Conservation (phyloP, 768 basidiomycete species). For the Lactarius vividus region DNA sequence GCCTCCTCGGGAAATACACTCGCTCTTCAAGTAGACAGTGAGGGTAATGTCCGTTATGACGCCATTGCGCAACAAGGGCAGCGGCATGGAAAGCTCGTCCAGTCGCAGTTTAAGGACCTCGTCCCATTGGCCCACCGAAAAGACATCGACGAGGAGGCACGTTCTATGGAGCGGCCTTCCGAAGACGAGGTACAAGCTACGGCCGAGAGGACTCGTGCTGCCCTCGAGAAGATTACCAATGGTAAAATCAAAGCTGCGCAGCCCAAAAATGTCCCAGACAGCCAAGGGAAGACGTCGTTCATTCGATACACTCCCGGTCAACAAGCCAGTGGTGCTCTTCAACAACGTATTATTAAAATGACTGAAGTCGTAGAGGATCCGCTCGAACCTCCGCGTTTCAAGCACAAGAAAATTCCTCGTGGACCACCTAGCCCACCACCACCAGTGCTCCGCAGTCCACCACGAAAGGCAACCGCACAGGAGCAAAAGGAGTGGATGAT, state of each 20-base stretch:
- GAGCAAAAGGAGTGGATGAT: slow-evolving; percentile 99
- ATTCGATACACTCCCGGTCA: slow-evolving; percentile 97
- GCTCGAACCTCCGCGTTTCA: slow-evolving; percentile 93
- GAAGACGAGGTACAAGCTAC: slow-evolving; percentile 92
- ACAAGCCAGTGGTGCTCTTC: slow-evolving; percentile 68
- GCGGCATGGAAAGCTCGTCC: slow-evolving; percentile 78
- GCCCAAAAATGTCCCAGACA: slow-evolving; percentile 89
- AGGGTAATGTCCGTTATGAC: slow-evolving; percentile 96
- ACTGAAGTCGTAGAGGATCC: slow-evolving; percentile 97
- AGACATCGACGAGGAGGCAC: slow-evolving; percentile 73
- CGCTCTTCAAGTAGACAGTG: slow-evolving; percentile 93
- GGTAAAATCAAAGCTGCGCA: slow-evolving; percentile 99
- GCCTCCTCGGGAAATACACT: slow-evolving; percentile 91
- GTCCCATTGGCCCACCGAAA: slow-evolving; percentile 88
- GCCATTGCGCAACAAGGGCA: slow-evolving; percentile 97
- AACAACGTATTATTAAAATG: slow-evolving; percentile 99
- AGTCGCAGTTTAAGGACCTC: slow-evolving; percentile 97
- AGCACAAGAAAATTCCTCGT: slow-evolving; percentile 97
- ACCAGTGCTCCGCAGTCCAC: slow-evolving; percentile 92
- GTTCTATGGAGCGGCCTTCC: slow-evolving; percentile 85
- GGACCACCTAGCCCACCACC: slow-evolving; percentile 96
- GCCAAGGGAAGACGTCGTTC: slow-evolving; percentile 79
- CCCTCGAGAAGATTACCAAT: slow-evolving; percentile 89
- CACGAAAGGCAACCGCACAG: slow-evolving; percentile 90
- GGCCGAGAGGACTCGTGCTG: slow-evolving; percentile 84